These are phyloP conservation scores for Chaetomiaceae sp. DNA, from an alignment of 2,329 filamentous ascomycete genomes.

Conservation along the genomic window DNA sequence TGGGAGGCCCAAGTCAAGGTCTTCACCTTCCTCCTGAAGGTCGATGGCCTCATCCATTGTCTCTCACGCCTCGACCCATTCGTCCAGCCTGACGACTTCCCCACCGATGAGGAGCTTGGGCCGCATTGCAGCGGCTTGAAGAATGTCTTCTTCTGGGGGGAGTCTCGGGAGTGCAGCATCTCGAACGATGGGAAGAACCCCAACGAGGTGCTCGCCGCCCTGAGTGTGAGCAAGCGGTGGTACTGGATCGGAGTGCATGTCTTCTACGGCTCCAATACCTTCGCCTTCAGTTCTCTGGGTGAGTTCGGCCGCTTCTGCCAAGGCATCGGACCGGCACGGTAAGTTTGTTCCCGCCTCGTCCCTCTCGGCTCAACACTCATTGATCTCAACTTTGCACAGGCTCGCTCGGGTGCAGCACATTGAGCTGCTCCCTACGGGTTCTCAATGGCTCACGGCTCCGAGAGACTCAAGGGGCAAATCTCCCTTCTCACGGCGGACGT, in stretches of 20 bases:
- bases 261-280: slow-evolving; percentile 48
- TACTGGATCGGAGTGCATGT: slow-evolving; percentile 37
- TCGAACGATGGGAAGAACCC: slow-evolving; percentile 33
- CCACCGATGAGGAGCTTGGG: slow-evolving; percentile 7
- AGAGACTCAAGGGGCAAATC: slow-evolving; percentile 16
- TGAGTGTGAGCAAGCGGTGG: slow-evolving; percentile 40
- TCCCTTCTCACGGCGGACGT: slow-evolving; percentile 37
- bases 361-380: no score
- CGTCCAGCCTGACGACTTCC: slow-evolving; percentile 6
- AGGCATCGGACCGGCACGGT: slow-evolving; percentile 37
- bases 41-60: slow-evolving; percentile 36
- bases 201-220: slow-evolving; percentile 33
- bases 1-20: slow-evolving; percentile 32
- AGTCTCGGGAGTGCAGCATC: slow-evolving; percentile 31
- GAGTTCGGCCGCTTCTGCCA: slow-evolving; percentile 45
- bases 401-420: slow-evolving; percentile 42
- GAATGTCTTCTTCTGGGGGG: slow-evolving; percentile 39
- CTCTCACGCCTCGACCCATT: slow-evolving; percentile 42
- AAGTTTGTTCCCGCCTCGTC: no score
- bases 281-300: slow-evolving; percentile 50
- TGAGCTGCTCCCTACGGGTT: slow-evolving; percentile 41
- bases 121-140: slow-evolving; percentile 27
- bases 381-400: no score
- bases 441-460: slow-evolving; percentile 29
- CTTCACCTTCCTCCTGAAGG: slow-evolving; percentile 35